Base-by-base conservation (phyloP, 2,329 filamentous ascomycete species). In the Lachnellula suecica region DNA sequence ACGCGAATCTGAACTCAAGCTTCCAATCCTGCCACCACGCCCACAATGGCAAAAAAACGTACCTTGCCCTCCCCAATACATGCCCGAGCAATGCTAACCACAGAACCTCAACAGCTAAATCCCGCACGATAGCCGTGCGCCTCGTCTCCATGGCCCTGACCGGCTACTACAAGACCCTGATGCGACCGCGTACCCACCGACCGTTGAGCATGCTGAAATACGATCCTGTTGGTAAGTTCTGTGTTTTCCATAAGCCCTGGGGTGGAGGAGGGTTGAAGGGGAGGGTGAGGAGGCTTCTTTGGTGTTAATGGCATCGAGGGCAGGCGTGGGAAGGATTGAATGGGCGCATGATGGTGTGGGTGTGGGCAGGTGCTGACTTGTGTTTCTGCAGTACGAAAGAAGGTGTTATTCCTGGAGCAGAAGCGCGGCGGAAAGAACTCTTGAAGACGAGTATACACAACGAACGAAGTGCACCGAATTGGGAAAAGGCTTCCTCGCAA, bases 141-240 rank as follows among this genome's bases (percentile, higher is more conserved):
- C 87, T 99, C 62, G 79, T 99, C 71, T 96, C 91, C 59, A 99
- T 99, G 94, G 94, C 94, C 70, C 87, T 96, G 87, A 99, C 94
- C 23, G 94, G 94, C 67, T 99, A 91, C 81, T 99, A 93, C 80
- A 92, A 93, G 73, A 95, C 91, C 49, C 85, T 96, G 72, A 81
- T 87, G 63, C 86, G 95, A 53, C 92, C 91, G 11, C 87, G 94
- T 63, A 81, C 83, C 25, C 81, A 91, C 58, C 79, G 87, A 41
- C 92, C 95, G 51, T 82, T 99, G 74, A 95, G 91, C 76, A 94
- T 99, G 91, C 78, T 99, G 65, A 99, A 99, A 79, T 99, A 99
- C 74, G 94, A 99, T 70, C 94, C 94, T 38, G 92, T 99, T 60
- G 87, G 90, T 96, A 60, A 15, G 60, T 63, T 49, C 15, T 22